phyloP scores from a whole-genome alignment of 495 filamentous ascomycete genomes.

The Cercophora sp. region DNA sequence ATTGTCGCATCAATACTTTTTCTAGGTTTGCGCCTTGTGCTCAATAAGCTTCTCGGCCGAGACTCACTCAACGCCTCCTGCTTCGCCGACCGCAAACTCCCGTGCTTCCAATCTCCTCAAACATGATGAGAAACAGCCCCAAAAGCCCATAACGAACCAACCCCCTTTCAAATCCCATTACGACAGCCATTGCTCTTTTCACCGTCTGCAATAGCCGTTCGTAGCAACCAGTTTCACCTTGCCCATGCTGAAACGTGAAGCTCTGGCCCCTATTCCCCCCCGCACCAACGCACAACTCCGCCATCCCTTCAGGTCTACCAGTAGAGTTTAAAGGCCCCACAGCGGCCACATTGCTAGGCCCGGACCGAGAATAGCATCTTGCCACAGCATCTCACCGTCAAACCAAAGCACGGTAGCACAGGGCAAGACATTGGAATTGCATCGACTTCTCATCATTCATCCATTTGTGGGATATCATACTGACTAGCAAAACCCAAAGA shows the following conservation, averaged over 20 bases:
- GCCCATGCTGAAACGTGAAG: constrained; percentile 1
- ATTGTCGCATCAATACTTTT: no score
- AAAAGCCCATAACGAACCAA: no score
- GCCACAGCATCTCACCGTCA: background rate
- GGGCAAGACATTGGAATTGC: no score
- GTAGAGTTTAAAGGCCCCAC: background rate
- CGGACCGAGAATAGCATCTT: background rate
- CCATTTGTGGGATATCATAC: constrained; percentile 8
- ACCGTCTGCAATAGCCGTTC: no score
- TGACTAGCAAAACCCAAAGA: background rate
- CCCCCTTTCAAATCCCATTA: background rate
- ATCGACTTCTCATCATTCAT: constrained; percentile 1
- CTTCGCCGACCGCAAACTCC: no score
- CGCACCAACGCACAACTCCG: background rate
- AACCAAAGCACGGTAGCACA: no score
- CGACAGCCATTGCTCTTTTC: background rate
- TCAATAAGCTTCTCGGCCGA: no score
- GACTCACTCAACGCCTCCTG: no score
- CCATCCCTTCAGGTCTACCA: background rate
- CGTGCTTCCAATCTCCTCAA: no score
- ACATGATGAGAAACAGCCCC: no score
- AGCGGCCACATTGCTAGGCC: background rate
- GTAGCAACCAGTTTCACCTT: constrained; percentile 11
- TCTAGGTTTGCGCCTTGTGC: no score
- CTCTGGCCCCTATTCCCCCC: background rate